Conservation (phyloP, 2,329 filamentous ascomycete species). For the Colletotrichum sp. region DNA sequence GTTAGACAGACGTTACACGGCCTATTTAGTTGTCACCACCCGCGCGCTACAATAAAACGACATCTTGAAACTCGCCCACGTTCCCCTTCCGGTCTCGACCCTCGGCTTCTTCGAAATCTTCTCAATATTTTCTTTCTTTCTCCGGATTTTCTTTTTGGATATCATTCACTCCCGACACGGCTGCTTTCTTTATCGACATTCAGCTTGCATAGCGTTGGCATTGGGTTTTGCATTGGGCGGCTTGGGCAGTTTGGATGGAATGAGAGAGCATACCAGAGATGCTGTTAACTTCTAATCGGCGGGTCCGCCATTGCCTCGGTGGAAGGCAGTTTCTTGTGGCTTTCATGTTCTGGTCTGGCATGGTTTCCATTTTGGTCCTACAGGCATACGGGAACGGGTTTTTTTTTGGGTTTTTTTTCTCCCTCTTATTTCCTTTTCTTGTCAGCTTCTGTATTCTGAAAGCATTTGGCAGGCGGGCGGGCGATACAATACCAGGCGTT, state of each 20-base stretch:
- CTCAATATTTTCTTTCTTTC: not conserved
- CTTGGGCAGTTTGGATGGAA: constrained; percentile 1
- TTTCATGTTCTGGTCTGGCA: not conserved
- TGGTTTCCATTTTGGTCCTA: not conserved
- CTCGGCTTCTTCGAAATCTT: constrained; percentile 6
- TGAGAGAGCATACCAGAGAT: constrained; percentile 9
- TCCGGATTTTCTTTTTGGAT: not conserved
- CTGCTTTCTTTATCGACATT: not conserved
- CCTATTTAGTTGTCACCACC: constrained; percentile 1
- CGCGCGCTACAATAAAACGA: constrained; percentile 4
- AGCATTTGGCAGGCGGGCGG: constrained; percentile 6
- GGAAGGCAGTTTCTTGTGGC: not conserved
- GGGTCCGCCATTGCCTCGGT: not conserved
- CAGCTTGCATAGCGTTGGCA: constrained; percentile 15
- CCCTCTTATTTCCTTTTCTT: not conserved
- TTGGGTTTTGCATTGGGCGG: constrained; percentile 17
- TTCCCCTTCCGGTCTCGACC: not conserved
- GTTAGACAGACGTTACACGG: constrained; percentile 13
- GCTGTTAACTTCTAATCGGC: constrained; percentile 18
- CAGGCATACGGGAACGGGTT: constrained; percentile 11
- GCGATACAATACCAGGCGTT: constrained; percentile 19
- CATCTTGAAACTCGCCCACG: not conserved
- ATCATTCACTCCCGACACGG: not conserved
- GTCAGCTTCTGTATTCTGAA: constrained; percentile 10
- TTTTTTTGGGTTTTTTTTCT: not conserved